phyloP scores from a whole-genome alignment of 345 rosid species.

The Streptanthus diversifolius region DNA sequence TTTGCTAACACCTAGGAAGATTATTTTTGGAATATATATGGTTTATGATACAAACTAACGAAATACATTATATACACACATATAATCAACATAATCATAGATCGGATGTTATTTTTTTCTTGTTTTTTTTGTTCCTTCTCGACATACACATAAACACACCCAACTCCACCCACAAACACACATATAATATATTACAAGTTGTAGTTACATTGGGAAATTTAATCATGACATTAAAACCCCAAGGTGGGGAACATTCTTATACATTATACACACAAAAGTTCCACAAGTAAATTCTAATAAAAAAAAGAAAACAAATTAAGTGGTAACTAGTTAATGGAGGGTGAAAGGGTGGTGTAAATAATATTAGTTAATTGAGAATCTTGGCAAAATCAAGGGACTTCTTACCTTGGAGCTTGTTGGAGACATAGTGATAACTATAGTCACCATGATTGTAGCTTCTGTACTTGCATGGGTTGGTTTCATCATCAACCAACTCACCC shows the following conservation, averaged over 20 bases:
- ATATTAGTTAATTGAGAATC: conserved; percentile 40
- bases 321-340: conserved; percentile 28
- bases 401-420: conserved; percentile 85
- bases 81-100: background rate
- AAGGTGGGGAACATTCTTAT: conserved; percentile 30
- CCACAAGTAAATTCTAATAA: conserved; percentile 1
- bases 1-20: background rate
- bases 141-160: conserved; percentile 9
- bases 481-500: conserved; percentile 66
- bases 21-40: background rate
- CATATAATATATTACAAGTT: conserved; percentile 29
- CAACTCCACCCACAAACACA: conserved; percentile 7
- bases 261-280: conserved; percentile 26
- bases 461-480: conserved; percentile 75
- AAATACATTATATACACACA: background rate
- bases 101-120: background rate
- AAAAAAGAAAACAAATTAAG: background rate
- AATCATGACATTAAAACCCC: conserved; percentile 31
- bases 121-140: background rate
- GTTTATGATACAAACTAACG: background rate
- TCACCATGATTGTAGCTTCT: conserved; percentile 89
- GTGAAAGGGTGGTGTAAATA: background rate
- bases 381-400: conserved; percentile 83
- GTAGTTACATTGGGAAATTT: conserved; percentile 24
- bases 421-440: conserved; percentile 77